These are phyloP conservation scores for Pseudogymnoascus sp. DNA, from an alignment of 2,329 filamentous ascomycete species.

Conservation along the genomic window DNA sequence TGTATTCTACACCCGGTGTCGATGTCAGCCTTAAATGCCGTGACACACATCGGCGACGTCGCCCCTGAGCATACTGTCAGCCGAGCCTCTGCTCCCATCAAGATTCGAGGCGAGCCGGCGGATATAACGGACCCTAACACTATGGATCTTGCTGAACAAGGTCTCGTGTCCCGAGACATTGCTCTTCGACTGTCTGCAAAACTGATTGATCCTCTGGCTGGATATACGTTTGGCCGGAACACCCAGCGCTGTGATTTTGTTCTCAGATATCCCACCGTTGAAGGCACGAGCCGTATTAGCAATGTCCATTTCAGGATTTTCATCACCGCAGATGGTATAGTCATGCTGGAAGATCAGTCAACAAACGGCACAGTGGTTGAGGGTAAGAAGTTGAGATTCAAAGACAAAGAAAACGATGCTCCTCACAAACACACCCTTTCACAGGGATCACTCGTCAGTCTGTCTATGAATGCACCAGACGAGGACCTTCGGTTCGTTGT, in stretches of 20 bases:
- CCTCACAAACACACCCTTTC: constrained; percentile 28
- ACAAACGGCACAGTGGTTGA: constrained; percentile 96
- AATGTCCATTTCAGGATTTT: constrained; percentile 96
- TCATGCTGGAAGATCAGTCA: constrained; percentile 90
- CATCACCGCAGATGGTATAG: constrained; percentile 66
- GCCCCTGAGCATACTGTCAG: constrained; percentile 55
- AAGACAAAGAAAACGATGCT: constrained; percentile 36
- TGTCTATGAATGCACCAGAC: constrained; percentile 27
- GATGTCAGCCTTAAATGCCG: constrained; percentile 61
- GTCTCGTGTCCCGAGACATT: constrained; percentile 47
- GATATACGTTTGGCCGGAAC: constrained; percentile 85
- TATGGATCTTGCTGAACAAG: constrained; percentile 18
- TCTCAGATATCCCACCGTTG: constrained; percentile 30
- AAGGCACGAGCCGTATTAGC: constrained; percentile 65
- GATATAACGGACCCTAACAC: constrained; percentile 12
- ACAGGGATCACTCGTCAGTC: constrained; percentile 26
- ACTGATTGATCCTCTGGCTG: constrained; percentile 59
- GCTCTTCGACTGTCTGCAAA: constrained; percentile 71
- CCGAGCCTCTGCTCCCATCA: constrained; percentile 39
- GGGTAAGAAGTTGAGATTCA: constrained; percentile 54
- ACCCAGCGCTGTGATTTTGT: constrained; percentile 61
- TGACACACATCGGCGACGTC: constrained; percentile 40
- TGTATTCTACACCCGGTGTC: constrained; percentile 80
- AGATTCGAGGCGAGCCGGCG: constrained; percentile 18
- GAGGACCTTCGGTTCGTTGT: constrained; percentile 76